Evolutionary conservation across 495 filamentous ascomycete species (phyloP).

Genomic region (Podospora appendiculata): DNA sequence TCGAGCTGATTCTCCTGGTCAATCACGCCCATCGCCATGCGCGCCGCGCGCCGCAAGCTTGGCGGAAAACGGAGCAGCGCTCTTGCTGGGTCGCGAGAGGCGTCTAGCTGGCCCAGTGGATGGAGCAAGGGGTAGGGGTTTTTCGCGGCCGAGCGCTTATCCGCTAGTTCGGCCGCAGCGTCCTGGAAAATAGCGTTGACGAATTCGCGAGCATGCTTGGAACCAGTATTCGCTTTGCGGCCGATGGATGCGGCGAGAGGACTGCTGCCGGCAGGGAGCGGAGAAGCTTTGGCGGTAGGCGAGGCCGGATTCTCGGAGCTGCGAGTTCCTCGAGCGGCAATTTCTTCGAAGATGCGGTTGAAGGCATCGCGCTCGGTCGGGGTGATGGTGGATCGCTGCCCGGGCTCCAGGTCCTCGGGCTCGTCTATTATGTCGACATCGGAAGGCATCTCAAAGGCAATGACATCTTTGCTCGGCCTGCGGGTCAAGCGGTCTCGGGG

Average conservation of each 20-base stretch:
- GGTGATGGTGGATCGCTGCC: conserved; percentile 44
- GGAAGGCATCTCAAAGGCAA: conserved; percentile 30
- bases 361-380: conserved; percentile 47
- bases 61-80: conserved; percentile 35
- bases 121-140: conserved; percentile 4
- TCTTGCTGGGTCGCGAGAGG: conserved; percentile 19
- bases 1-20: not conserved
- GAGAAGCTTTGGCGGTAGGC: not conserved
- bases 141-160: not conserved
- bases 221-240: no score
- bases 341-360: conserved; percentile 51
- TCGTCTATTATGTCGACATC: conserved; percentile 10
- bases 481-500: not conserved
- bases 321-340: conserved; percentile 22
- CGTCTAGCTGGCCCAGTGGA: conserved; percentile 6
- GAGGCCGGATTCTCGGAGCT: not conserved
- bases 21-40: conserved; percentile 25
- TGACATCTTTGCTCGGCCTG: conserved; percentile 14
- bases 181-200: conserved; percentile 27
- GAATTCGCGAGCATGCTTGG: not conserved
- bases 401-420: conserved; percentile 6
- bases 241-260: not conserved
- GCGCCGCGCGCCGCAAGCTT: conserved; percentile 30
- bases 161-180: conserved; percentile 13
- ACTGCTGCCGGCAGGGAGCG: not conserved